Percentiles rank a stretch among this genome's conserved stretches.
These are phyloP conservation scores for Pseudozyma hubeiensis DNA, from an alignment of 1,284 basidiomycete genomes.

Conservation along the genomic window DNA sequence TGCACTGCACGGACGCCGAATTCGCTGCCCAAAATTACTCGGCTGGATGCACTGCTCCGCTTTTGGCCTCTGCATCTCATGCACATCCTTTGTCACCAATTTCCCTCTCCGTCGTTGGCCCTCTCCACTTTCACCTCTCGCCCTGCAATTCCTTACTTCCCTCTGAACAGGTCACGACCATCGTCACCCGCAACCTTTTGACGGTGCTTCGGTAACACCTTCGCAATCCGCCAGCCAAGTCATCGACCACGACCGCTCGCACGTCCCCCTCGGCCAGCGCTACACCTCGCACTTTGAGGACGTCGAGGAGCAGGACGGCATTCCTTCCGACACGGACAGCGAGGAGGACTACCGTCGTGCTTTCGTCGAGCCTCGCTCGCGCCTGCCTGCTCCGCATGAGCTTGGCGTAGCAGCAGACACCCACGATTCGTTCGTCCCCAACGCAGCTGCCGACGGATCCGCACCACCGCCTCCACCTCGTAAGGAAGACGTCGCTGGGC, in stretches of 20 bases:
- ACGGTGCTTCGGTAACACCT: slow-evolving; percentile 67
- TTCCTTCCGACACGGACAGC: slow-evolving; percentile 52
- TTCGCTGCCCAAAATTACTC: not conserved
- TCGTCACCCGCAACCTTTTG: slow-evolving; percentile 49
- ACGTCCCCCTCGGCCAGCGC: slow-evolving; percentile 42
- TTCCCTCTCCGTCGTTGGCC: slow-evolving; percentile 1
- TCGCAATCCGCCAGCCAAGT: slow-evolving; percentile 69
- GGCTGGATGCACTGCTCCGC: slow-evolving; percentile 1
- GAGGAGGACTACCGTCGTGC: slow-evolving; percentile 53
- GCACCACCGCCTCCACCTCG: slow-evolving; percentile 22
- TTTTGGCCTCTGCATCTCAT: not conserved
- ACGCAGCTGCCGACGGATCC: slow-evolving; percentile 23
- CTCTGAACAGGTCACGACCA: slow-evolving; percentile 21
- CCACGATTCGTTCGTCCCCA: slow-evolving; percentile 42
- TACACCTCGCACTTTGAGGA: slow-evolving; percentile 56
- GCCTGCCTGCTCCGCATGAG: slow-evolving; percentile 49
- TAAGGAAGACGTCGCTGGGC: slow-evolving; percentile 34
- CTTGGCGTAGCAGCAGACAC: slow-evolving; percentile 47
- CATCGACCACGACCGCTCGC: slow-evolving; percentile 46
- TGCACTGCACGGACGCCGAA: slow-evolving; percentile 5
- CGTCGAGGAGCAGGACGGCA: slow-evolving; percentile 53
- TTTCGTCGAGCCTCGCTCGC: slow-evolving; percentile 48
- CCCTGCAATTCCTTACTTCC: not conserved
- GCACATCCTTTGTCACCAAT: slow-evolving; percentile 2
- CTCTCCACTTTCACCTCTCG: not conserved